Evolutionary conservation across 2,329 filamentous ascomycete species (phyloP).

Genomic region (Trichoderma sp.): DNA sequence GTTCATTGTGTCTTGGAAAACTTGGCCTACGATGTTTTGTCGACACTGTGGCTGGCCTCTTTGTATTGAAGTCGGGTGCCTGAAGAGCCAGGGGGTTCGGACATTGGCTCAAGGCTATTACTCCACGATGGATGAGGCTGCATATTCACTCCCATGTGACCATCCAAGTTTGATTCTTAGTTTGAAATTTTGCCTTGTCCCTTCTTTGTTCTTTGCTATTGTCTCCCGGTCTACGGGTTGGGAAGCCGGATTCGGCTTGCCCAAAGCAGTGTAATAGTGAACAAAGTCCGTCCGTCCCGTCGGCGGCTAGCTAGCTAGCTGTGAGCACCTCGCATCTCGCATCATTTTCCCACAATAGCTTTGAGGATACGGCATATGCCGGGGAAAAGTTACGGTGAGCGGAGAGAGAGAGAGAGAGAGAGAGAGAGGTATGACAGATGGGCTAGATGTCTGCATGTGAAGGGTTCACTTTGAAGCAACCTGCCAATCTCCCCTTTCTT

Average conservation of each 20-base stretch:
- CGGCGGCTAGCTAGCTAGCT: neutral
- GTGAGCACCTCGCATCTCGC: neutral
- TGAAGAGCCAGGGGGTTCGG: neutral
- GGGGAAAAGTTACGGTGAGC: neutral
- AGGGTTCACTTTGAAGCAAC: neutral
- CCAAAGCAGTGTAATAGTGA: neutral
- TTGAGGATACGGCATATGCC: neutral
- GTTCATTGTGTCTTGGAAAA: neutral
- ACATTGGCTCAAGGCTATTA: neutral
- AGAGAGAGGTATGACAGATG: neutral
- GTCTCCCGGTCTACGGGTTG: neutral
- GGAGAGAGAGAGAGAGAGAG: neutral
- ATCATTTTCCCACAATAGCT: conserved; percentile 1
- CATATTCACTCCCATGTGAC: neutral
- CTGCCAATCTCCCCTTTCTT: neutral
- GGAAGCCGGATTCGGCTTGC: neutral
- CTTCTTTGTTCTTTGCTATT: neutral
- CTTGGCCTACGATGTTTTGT: neutral
- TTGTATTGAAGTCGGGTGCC: neutral
- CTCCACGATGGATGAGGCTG: neutral
- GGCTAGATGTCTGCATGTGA: neutral
- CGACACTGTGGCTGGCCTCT: neutral
- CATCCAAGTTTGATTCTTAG: neutral
- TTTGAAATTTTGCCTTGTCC: neutral
- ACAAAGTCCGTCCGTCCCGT: neutral